Percentiles rank a stretch among this genome's conserved stretches.
Evolutionary conservation across 208 protist species (phyloP).

Genomic region (Wallacemonas sp.): DNA sequence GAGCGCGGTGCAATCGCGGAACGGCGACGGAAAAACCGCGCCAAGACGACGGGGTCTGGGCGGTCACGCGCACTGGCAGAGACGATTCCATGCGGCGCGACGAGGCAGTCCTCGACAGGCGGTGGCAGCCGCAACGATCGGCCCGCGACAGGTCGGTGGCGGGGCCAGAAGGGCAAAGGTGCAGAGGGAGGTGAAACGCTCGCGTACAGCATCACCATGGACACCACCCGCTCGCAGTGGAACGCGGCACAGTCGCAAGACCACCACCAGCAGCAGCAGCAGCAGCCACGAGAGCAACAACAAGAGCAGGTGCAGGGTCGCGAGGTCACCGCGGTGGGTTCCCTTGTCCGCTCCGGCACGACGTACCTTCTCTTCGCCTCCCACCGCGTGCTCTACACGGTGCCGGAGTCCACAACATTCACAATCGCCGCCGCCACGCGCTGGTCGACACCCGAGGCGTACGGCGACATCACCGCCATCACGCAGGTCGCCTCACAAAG

Average conservation of each 20-base stretch:
- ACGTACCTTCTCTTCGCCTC: slow-evolving; percentile 74
- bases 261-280: slow-evolving; percentile 4
- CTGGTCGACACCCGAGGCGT: slow-evolving; percentile 46
- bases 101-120: no score
- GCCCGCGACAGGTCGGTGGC: no score
- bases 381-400: slow-evolving; percentile 43
- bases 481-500: slow-evolving; percentile 55
- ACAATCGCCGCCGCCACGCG: slow-evolving; percentile 52
- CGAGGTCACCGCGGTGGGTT: slow-evolving; percentile 68
- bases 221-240: no score
- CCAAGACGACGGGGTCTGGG: not conserved
- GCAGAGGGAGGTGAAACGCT: no score
- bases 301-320: slow-evolving; percentile 6
- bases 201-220: no score
- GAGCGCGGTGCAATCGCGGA: not conserved
- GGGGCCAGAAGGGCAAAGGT: no score
- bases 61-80: slow-evolving; percentile 10
- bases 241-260: not conserved
- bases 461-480: slow-evolving; percentile 57
- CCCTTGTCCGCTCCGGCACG: slow-evolving; percentile 55
- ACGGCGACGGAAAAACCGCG: not conserved
- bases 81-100: no score
- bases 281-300: not conserved
- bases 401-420: slow-evolving; percentile 60
- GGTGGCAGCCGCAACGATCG: no score